A percentile compares a stretch with the other conserved stretches of the same genome.
phyloP scores from a whole-genome alignment of 257 asterid species.

The Petunia secreta region DNA sequence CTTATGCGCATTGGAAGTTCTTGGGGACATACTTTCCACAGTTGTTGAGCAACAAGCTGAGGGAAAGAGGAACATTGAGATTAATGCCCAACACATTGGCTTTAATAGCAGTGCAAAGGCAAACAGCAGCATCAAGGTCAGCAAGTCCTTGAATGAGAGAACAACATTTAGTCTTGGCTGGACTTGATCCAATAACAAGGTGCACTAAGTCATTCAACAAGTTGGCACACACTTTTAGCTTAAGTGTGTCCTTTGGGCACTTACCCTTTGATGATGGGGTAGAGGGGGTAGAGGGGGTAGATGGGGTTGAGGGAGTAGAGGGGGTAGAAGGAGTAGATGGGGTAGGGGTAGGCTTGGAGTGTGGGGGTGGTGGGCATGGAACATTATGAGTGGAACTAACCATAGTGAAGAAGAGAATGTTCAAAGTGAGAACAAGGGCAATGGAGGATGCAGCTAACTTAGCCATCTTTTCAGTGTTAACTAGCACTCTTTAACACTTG shows the following conservation, averaged over 20 bases:
- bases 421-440: conserved; percentile 34
- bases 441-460: conserved; percentile 15
- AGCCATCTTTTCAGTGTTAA: not conserved
- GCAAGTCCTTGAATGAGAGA: conserved; percentile 26
- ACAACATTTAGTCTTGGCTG: conserved; percentile 32
- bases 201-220: conserved; percentile 26
- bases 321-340: not conserved
- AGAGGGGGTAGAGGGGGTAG: not conserved
- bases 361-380: conserved; percentile 31
- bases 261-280: not conserved
- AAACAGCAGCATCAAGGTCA: conserved; percentile 39
- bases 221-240: conserved; percentile 30
- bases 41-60: conserved; percentile 33
- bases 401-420: conserved; percentile 38
- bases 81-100: conserved; percentile 33
- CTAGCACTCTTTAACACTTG: not conserved
- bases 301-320: conserved; percentile 3
- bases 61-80: conserved; percentile 24
- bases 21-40: conserved; percentile 30
- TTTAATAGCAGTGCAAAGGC: conserved; percentile 42
- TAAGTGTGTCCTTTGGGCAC: conserved; percentile 32
- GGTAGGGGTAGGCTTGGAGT: not conserved
- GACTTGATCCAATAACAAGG: conserved; percentile 24
- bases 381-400: conserved; percentile 31
- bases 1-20: conserved; percentile 26